Evolutionary conservation across 208 protist genomes (phyloP).

Genomic region (Trypanosoma caninum): DNA sequence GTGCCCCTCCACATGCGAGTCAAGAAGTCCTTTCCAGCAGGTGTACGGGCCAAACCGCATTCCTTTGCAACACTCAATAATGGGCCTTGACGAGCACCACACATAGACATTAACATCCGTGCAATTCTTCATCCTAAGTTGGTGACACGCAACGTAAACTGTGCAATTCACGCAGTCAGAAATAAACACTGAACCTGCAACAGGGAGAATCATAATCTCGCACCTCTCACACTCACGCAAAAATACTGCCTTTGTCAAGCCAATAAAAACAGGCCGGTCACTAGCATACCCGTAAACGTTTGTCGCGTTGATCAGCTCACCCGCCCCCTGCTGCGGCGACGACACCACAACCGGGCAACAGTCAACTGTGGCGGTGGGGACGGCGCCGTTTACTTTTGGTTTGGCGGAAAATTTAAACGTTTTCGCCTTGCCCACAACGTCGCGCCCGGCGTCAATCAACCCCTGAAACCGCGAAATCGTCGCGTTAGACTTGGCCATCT

Average conservation of each 20-base stretch:
- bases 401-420: conserved; percentile 66
- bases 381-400: conserved; percentile 19
- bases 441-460: conserved; percentile 32
- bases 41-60: conserved; percentile 78
- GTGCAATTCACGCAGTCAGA: conserved; percentile 57
- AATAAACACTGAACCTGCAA: conserved; percentile 80
- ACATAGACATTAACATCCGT: conserved; percentile 65
- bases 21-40: conserved; percentile 66
- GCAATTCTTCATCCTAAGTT: conserved; percentile 83
- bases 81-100: conserved; percentile 76
- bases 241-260: conserved; percentile 49
- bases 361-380: too few relatives aligned
- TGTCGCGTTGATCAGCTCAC: neutral
- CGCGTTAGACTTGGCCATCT: conserved; percentile 72
- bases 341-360: conserved; percentile 6
- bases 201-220: conserved; percentile 53
- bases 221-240: conserved; percentile 45
- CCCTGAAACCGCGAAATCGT: conserved; percentile 63
- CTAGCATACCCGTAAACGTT: conserved; percentile 36
- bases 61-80: conserved; percentile 69
- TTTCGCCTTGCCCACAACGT: conserved; percentile 6
- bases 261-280: conserved; percentile 39
- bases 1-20: conserved; percentile 25
- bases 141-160: conserved; percentile 80
- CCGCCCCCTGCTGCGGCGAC: neutral